Evolutionary conservation across 345 rosid species (phyloP).

Genomic region (Corchorus olitorius): DNA sequence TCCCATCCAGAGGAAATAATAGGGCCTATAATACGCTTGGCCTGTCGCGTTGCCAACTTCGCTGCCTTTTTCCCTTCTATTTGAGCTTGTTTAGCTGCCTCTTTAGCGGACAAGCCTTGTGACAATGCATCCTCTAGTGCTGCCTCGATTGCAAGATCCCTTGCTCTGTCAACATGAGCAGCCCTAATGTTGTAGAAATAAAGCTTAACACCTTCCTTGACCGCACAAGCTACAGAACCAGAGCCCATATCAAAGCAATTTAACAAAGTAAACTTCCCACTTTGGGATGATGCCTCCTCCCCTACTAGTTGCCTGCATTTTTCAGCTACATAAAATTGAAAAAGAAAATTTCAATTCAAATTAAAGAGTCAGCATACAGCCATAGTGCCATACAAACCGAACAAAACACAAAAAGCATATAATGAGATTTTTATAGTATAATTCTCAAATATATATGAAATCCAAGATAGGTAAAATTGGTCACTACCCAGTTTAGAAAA

Average conservation of each 20-base stretch:
- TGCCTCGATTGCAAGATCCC: conserved; percentile 66
- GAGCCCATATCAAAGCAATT: conserved; percentile 92
- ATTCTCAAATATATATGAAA: neutral
- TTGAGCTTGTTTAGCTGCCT: conserved; percentile 74
- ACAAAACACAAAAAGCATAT: neutral
- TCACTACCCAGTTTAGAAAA: neutral
- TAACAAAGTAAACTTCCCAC: conserved; percentile 83
- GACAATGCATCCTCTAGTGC: conserved; percentile 64
- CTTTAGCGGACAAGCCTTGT: conserved; percentile 61
- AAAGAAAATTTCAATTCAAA: neutral
- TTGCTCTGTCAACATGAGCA: conserved; percentile 70
- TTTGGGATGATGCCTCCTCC: conserved; percentile 76
- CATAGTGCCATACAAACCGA: neutral
- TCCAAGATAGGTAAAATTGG: neutral
- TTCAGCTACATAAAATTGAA: conserved; percentile 56
- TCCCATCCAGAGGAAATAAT: conserved; percentile 95
- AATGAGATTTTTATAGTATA: neutral
- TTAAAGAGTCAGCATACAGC: neutral
- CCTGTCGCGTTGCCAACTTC: conserved; percentile 68
- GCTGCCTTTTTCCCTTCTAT: conserved; percentile 87
- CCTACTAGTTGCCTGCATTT: conserved; percentile 87
- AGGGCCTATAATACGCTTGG: conserved; percentile 87
- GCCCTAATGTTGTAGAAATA: conserved; percentile 82
- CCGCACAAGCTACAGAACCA: conserved; percentile 76
- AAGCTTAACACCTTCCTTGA: conserved; percentile 89